A percentile compares a stretch with the other conserved stretches of the same genome.
Evolutionary conservation across 306 rosid genomes (phyloP).

Genomic region (Biancaea sappan): DNA sequence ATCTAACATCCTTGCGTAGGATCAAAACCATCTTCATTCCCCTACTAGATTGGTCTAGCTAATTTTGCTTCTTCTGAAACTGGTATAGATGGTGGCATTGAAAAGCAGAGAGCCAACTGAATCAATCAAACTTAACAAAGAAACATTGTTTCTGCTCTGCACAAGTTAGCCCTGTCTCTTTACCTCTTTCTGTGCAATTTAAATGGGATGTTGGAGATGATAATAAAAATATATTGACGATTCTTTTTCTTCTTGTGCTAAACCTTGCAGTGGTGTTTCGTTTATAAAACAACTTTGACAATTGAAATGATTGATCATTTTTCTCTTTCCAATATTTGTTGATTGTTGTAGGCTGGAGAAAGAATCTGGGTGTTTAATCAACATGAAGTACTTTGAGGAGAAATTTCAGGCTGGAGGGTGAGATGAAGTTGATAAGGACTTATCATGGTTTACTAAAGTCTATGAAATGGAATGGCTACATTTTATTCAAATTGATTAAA

Average conservation of each 20-base stretch:
- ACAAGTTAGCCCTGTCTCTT: conserved; percentile 51
- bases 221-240: not conserved
- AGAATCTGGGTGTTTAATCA: conserved; percentile 86
- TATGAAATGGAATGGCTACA: too few relatives aligned
- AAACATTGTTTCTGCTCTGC: too few relatives aligned
- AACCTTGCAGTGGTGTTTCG: not conserved
- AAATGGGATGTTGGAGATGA: not conserved
- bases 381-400: conserved; percentile 89
- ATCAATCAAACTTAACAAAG: too few relatives aligned
- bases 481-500: too few relatives aligned
- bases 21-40: too few relatives aligned
- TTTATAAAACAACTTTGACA: conserved; percentile 5
- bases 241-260: too few relatives aligned
- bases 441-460: conserved; percentile 75
- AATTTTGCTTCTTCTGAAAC: too few relatives aligned
- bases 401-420: conserved; percentile 88
- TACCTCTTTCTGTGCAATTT: not conserved
- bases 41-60: too few relatives aligned
- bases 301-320: not conserved
- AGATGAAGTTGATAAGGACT: conserved; percentile 84
- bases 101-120: too few relatives aligned
- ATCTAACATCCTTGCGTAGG: too few relatives aligned
- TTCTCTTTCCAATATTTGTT: conserved; percentile 19
- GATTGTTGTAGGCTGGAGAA: conserved; percentile 71
- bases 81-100: too few relatives aligned